phyloP scores from a whole-genome alignment of 495 filamentous ascomycete genomes.

The Pyronema omphalodes region DNA sequence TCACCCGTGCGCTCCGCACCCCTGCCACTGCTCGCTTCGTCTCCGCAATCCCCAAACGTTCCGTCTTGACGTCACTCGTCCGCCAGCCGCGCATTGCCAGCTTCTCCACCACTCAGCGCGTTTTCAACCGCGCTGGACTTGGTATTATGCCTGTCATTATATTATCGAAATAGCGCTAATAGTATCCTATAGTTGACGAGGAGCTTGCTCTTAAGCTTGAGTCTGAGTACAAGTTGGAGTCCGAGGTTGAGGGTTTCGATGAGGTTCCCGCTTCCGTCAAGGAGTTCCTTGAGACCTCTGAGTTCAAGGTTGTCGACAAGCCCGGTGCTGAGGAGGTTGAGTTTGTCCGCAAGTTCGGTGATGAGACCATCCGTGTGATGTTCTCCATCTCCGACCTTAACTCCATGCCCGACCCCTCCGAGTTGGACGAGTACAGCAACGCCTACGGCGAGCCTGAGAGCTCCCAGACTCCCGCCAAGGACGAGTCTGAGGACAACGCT shows the following conservation, averaged over 20 bases:
- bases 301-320: conserved; percentile 48
- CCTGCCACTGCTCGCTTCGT: conserved; percentile 7
- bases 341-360: conserved; percentile 62
- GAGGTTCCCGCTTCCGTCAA: conserved; percentile 43
- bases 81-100: conserved; percentile 4
- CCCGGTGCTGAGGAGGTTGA: conserved; percentile 73
- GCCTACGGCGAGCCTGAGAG: conserved; percentile 8
- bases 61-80: neutral
- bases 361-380: conserved; percentile 77
- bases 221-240: conserved; percentile 53
- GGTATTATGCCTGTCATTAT: neutral
- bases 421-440: conserved; percentile 28
- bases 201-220: conserved; percentile 60
- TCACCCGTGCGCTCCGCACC: conserved; percentile 9
- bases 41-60: conserved; percentile 6
- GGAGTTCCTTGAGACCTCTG: conserved; percentile 53
- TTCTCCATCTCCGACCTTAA: conserved; percentile 90
- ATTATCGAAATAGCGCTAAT: neutral
- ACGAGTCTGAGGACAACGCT: conserved; percentile 11
- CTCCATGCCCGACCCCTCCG: conserved; percentile 42
- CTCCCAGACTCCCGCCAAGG: conserved; percentile 28
- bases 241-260: conserved; percentile 34
- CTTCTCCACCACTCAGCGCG: conserved; percentile 15
- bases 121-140: neutral
- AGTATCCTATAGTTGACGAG: conserved; percentile 35